These are phyloP conservation scores for Lupinus albus DNA, from an alignment of 306 rosid genomes.

Conservation along the genomic window DNA sequence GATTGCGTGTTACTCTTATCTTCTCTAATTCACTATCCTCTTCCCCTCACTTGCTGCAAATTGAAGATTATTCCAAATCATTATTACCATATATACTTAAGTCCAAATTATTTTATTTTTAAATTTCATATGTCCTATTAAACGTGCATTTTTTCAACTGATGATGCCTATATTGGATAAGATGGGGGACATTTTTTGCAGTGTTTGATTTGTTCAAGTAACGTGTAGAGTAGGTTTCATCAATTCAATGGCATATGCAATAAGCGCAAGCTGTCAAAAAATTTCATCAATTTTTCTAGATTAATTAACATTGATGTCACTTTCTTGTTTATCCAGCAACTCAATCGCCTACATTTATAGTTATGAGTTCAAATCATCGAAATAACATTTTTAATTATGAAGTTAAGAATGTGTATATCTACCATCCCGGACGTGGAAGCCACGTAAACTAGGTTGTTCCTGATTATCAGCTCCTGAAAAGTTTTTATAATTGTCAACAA, in stretches of 20 bases:
- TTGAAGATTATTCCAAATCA: constrained; percentile 12
- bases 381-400: too few species aligned
- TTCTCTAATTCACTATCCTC: neutral
- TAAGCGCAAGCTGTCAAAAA: neutral
- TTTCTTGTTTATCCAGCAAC: constrained; percentile 20
- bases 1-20: neutral
- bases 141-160: neutral
- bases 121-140: too few species aligned
- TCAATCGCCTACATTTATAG: constrained; percentile 33
- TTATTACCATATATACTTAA: neutral
- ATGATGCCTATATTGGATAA: neutral
- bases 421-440: too few species aligned
- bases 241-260: neutral
- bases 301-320: constrained; percentile 12
- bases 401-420: too few species aligned
- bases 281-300: neutral
- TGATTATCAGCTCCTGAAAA: neutral
- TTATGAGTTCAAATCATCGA: too few species aligned
- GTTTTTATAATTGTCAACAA: too few species aligned
- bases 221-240: constrained; percentile 9
- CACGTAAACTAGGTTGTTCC: too few species aligned
- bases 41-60: neutral
- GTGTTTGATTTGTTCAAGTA: constrained; percentile 22
- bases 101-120: neutral
- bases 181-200: neutral